A percentile compares a stretch with the other conserved stretches of the same genome.
Evolutionary conservation across 441 rosid genomes (phyloP).

Genomic region (Cnidoscolus chayamansa): DNA sequence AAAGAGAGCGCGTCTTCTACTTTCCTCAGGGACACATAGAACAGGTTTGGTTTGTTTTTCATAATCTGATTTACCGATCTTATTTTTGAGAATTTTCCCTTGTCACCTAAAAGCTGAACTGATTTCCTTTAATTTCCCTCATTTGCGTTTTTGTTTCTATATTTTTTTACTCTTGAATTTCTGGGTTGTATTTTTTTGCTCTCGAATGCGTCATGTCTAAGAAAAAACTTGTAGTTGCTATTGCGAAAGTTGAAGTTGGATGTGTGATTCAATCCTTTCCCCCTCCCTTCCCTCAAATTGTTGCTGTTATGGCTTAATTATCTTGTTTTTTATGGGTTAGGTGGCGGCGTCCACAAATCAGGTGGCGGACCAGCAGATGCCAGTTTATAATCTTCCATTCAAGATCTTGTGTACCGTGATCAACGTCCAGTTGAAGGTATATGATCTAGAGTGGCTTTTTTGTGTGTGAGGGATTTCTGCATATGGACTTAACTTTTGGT

Average conservation of each 20-base stretch:
- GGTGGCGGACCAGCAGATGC: constrained; percentile 86
- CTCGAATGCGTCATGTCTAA: background rate
- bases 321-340: constrained; percentile 34
- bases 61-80: background rate
- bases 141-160: background rate
- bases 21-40: constrained; percentile 98
- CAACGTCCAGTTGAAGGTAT: constrained; percentile 73
- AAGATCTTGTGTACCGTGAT: constrained; percentile 87
- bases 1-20: constrained; percentile 78
- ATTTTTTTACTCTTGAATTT: background rate
- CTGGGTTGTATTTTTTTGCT: background rate
- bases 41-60: constrained; percentile 46
- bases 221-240: background rate
- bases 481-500: background rate
- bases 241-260: background rate
- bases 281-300: background rate
- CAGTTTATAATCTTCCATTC: constrained; percentile 71
- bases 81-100: background rate
- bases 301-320: constrained; percentile 5
- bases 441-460: constrained; percentile 2
- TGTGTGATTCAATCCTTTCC: background rate
- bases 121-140: background rate
- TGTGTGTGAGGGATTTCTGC: background rate
- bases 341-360: constrained; percentile 96
- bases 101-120: background rate